A percentile compares a stretch with the other conserved stretches of the same genome.
Conservation (phyloP, 495 filamentous ascomycete species). For the Aspergillus biplanus region DNA sequence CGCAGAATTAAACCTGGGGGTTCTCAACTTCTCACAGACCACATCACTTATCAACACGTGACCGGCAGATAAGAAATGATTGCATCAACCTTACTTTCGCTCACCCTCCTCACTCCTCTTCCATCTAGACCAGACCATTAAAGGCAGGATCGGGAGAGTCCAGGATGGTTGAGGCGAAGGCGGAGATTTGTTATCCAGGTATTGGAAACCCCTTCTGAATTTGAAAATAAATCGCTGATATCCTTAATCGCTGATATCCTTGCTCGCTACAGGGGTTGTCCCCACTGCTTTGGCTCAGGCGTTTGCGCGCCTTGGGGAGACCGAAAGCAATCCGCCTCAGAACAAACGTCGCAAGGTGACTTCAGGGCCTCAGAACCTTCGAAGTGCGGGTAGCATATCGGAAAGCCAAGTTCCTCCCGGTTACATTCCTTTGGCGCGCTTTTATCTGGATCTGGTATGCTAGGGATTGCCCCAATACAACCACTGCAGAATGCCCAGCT, state of each 20-base stretch:
- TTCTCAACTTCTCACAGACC: not conserved
- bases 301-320: conserved; percentile 24
- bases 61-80: conserved; percentile 27
- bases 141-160: conserved; percentile 4
- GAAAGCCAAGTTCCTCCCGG: conserved; percentile 31
- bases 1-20: not conserved
- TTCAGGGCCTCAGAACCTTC: conserved; percentile 27
- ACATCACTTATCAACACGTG: conserved; percentile 34
- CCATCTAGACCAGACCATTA: not conserved
- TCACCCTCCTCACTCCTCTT: not conserved
- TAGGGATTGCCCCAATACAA: not conserved
- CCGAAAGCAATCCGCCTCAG: conserved; percentile 25
- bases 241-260: conserved; percentile 3
- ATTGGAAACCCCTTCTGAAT: not conserved
- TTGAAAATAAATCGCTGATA: conserved; percentile 16
- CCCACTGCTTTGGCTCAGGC: conserved; percentile 31
- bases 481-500: conserved; percentile 10
- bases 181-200: conserved; percentile 32
- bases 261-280: conserved; percentile 26
- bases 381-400: conserved; percentile 25
- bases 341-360: conserved; percentile 45
- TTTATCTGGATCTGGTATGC: conserved; percentile 40
- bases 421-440: conserved; percentile 43
- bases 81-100: not conserved
- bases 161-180: conserved; percentile 34